These are phyloP conservation scores for Pythium brachiatum DNA, from an alignment of 352 stramenopile species.

Conservation along the genomic window DNA sequence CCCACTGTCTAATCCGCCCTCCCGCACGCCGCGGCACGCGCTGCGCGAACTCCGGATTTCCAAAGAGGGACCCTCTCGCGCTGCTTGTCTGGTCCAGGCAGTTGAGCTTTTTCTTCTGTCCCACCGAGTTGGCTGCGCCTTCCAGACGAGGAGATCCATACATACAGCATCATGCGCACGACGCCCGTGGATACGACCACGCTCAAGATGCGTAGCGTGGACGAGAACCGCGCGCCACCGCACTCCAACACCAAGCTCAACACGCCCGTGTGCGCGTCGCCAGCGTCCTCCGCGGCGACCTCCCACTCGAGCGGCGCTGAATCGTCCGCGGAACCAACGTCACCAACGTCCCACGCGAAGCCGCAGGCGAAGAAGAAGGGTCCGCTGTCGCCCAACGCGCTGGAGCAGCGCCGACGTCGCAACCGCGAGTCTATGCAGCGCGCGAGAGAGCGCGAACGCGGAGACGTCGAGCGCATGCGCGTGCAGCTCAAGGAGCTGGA, in stretches of 20 bases:
- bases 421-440: slow-evolving; percentile 56
- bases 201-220: not conserved
- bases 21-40: no score
- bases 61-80: no score
- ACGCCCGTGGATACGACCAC: not conserved
- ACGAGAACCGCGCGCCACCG: not conserved
- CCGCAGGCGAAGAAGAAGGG: slow-evolving; percentile 9
- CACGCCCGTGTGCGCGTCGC: not conserved
- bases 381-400: slow-evolving; percentile 20
- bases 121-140: no score
- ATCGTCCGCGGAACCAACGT: slow-evolving; percentile 11
- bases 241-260: not conserved
- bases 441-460: slow-evolving; percentile 30
- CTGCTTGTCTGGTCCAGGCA: no score
- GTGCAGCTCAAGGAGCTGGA: slow-evolving; percentile 35
- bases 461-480: slow-evolving; percentile 34
- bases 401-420: slow-evolving; percentile 37
- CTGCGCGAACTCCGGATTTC: not conserved
- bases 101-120: no score
- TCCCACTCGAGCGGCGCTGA: slow-evolving; percentile 16
- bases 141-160: not conserved
- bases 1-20: no score
- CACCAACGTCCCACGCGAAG: not conserved
- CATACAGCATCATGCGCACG: not conserved
- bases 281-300: not conserved